Evolutionary conservation across 148 eudicot species (phyloP), one percentile per base, ranked within the genome.

Genomic region (Spergularia marina): DNA sequence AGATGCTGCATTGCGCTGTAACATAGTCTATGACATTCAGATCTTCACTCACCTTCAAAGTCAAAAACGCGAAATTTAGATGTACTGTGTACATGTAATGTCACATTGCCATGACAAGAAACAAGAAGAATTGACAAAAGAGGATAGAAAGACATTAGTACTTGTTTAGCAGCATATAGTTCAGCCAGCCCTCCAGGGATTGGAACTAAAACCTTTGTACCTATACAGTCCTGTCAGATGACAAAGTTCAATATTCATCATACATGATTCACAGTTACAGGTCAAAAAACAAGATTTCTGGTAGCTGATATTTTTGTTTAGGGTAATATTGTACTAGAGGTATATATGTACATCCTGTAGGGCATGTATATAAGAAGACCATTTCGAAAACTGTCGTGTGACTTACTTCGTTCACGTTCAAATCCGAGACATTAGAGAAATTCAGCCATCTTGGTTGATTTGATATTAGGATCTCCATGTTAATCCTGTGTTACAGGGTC

Each of bases 401-500:
- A 47, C 84, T 75, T 76, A 89, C 92, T 62, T 90, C 82, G 7
- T 81, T 59, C 4, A 77, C 49, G 49, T 76, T 78, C 69, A 87
- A 71, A 70, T 85, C 87, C 12, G 90, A 84, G 58, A 79, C 80
- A 25, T 85, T 85, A 10, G 90, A 83, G 82, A 84, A 86, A 78
- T 88, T 90, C 25, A 92, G 39, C 98, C 98, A 95, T 74, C 83
- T 86, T n/a, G 92, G 86, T 74, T 95, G 94, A 73, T 85, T 89
- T 34, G 94, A 84, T 53, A 90, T 70, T 36, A 95, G 54, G 57
- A 84, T 73, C 71, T 89, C 86, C 73, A 90, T 90, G 73, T 89
- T 86, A 68, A 92, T 83, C 85, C 97, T 94, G 86, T 72, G 21
- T 47, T 40, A 30, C 52, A 76, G 18, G 0, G 8, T n/a, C 0